phyloP scores from a whole-genome alignment of 805 yeast genomes.

The Saturnispora diversa region DNA sequence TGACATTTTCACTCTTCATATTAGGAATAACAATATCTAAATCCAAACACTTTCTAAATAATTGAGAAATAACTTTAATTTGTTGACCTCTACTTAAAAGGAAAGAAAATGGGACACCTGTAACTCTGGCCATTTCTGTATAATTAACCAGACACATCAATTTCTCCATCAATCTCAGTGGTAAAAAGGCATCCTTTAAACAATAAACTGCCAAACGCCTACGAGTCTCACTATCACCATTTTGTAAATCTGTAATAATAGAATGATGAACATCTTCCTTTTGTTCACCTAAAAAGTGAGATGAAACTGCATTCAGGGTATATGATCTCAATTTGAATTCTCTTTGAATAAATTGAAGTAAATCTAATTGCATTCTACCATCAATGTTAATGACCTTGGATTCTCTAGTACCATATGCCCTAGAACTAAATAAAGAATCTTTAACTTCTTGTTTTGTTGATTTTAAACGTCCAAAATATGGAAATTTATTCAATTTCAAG shows the following conservation, averaged over 20 bases:
- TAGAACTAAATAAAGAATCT: constrained; percentile 80
- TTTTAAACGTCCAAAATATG: constrained; percentile 75
- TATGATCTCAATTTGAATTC: constrained; percentile 93
- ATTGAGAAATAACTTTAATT: constrained; percentile 91
- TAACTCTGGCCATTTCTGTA: constrained; percentile 99
- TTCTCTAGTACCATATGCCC: constrained; percentile 95
- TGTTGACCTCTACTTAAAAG: constrained; percentile 91
- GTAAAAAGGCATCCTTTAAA: constrained; percentile 90
- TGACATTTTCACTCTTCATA: constrained; percentile 67
- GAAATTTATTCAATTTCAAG: constrained; percentile 55
- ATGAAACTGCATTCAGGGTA: constrained; percentile 90
- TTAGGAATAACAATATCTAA: constrained; percentile 88
- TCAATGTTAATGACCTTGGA: constrained; percentile 87
- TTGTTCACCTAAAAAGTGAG: constrained; percentile 88
- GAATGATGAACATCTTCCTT: constrained; percentile 98
- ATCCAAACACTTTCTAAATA: constrained; percentile 85
- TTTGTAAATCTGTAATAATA: constrained; percentile 88
- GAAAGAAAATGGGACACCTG: constrained; percentile 95
- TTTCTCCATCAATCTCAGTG: constrained; percentile 79
- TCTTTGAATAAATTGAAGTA: constrained; percentile 86
- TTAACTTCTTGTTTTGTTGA: constrained; percentile 66
- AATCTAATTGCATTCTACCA: constrained; percentile 91
- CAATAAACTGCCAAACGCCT: constrained; percentile 95
- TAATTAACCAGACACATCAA: constrained; percentile 94
- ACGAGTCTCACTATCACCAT: constrained; percentile 87